Evolutionary conservation across 768 basidiomycete genomes (phyloP).

Genomic region (Gloeostereum incarnatum): DNA sequence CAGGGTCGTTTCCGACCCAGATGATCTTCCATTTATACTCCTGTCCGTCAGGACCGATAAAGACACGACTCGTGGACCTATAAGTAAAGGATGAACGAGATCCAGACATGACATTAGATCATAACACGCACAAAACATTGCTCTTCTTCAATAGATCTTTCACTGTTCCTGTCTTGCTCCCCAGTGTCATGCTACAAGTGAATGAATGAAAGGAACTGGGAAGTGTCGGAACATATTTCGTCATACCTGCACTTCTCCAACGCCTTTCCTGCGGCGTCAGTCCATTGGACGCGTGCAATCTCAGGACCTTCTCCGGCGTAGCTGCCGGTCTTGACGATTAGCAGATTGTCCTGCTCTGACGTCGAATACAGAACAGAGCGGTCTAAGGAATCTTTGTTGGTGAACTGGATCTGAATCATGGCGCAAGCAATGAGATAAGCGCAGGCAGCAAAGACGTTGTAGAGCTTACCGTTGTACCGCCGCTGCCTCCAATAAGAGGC

Average conservation of each 20-base stretch:
- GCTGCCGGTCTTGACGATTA: constrained; percentile 2
- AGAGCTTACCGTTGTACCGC: background rate
- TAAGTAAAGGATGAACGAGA: background rate
- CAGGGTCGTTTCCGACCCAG: constrained; percentile 7
- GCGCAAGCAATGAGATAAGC: background rate
- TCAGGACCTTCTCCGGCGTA: background rate
- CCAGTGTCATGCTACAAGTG: constrained; percentile 2
- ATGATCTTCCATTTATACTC: constrained; percentile 11
- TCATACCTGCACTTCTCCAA: constrained; percentile 8
- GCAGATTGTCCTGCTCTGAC: background rate
- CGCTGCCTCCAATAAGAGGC: background rate
- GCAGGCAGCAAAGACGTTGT: background rate
- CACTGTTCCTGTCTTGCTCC: constrained; percentile 2
- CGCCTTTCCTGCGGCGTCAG: constrained; percentile 1
- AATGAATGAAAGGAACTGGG: background rate
- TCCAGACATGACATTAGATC: background rate
- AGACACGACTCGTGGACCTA: constrained; percentile 5
- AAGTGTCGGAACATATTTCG: too few species aligned
- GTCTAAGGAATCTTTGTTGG: constrained; percentile 9
- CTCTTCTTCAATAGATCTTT: constrained; percentile 8
- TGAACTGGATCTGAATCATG: constrained; percentile 3
- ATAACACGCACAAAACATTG: constrained; percentile 2
- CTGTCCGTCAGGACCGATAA: constrained; percentile 7
- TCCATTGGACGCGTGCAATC: constrained; percentile 3
- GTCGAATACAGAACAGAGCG: constrained; percentile 6